Conservation (phyloP, 1,139 yeast genomes). For the Zhuliangozyma blackwelliae region DNA sequence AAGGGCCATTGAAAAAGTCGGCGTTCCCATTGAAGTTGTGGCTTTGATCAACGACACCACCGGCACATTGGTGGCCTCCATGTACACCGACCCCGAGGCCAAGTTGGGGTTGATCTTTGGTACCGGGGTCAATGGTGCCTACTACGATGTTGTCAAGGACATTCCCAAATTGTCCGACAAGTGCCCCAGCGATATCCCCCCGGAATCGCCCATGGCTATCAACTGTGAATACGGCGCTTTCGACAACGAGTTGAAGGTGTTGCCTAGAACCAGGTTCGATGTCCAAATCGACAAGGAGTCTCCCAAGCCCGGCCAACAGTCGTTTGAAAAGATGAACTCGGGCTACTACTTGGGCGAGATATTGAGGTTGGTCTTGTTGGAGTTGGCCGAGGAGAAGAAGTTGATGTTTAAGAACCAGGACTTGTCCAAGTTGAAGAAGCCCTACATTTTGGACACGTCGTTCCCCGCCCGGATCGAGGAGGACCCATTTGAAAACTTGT, state of each 20-base stretch:
- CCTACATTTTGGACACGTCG: slow-evolving; percentile 83
- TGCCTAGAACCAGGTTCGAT: slow-evolving; percentile 92
- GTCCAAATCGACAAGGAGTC: slow-evolving; percentile 73
- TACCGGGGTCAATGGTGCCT: slow-evolving; percentile 97
- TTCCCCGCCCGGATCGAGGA: slow-evolving; percentile 83
- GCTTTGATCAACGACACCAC: slow-evolving; percentile 96
- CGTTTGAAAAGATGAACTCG: slow-evolving; percentile 96
- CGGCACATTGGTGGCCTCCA: slow-evolving; percentile 94
- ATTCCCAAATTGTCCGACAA: slow-evolving; percentile 82
- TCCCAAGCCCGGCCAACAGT: slow-evolving; percentile 95
- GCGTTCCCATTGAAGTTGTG: slow-evolving; percentile 78
- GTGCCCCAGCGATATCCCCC: slow-evolving; percentile 57
- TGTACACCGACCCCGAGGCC: slow-evolving; percentile 83
- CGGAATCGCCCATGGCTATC: slow-evolving; percentile 81
- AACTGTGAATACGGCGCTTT: slow-evolving; percentile 98
- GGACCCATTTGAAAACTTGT: slow-evolving; percentile 83
- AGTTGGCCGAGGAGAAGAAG: slow-evolving; percentile 57
- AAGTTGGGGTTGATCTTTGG: slow-evolving; percentile 96
- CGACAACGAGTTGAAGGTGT: slow-evolving; percentile 77
- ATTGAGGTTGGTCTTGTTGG: slow-evolving; percentile 74
- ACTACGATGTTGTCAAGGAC: slow-evolving; percentile 70
- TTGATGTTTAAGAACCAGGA: slow-evolving; percentile 69
- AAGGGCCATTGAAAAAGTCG: slow-evolving; percentile 56
- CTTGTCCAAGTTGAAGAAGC: slow-evolving; percentile 48
- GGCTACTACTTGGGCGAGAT: slow-evolving; percentile 96